Evolutionary conservation across 1,284 basidiomycete genomes (phyloP).

Genomic region (Malassezia pachydermatis): DNA sequence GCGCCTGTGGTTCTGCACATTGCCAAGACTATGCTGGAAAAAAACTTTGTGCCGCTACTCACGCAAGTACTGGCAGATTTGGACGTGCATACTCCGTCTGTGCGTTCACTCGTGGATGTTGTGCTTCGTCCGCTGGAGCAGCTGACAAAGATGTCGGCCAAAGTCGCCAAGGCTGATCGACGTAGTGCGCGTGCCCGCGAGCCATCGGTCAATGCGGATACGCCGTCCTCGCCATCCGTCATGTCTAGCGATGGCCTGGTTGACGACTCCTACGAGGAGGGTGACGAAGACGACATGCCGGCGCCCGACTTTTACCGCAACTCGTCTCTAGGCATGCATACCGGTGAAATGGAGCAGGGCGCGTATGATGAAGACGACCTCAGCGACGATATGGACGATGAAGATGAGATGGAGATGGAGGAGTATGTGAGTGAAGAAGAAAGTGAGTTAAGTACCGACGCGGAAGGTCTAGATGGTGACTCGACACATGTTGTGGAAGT

Average conservation of each 20-base stretch:
- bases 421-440: constrained; percentile 54
- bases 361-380: constrained; percentile 60
- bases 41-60: constrained; percentile 81
- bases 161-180: constrained; percentile 73
- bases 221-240: no score
- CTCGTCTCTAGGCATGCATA: constrained; percentile 87
- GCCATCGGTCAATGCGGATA: background rate
- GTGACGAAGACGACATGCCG: constrained; percentile 52
- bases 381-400: constrained; percentile 75
- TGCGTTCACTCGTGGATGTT: constrained; percentile 70
- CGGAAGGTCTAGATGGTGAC: constrained; percentile 48
- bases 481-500: constrained; percentile 49
- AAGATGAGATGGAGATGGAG: constrained; percentile 75
- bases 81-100: constrained; percentile 88
- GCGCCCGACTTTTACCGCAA: constrained; percentile 91
- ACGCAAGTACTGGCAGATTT: constrained; percentile 83
- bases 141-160: constrained; percentile 90
- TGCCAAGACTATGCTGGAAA: constrained; percentile 96
- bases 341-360: constrained; percentile 48
- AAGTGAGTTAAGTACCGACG: constrained; percentile 48
- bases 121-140: constrained; percentile 82
- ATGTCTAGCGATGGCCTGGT: constrained; percentile 54
- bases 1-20: constrained; percentile 74
- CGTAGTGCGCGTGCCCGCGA: constrained; percentile 6
- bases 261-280: constrained; percentile 35